Conservation (phyloP, 2,329 filamentous ascomycete species). For the Clarireedia hainanense region DNA sequence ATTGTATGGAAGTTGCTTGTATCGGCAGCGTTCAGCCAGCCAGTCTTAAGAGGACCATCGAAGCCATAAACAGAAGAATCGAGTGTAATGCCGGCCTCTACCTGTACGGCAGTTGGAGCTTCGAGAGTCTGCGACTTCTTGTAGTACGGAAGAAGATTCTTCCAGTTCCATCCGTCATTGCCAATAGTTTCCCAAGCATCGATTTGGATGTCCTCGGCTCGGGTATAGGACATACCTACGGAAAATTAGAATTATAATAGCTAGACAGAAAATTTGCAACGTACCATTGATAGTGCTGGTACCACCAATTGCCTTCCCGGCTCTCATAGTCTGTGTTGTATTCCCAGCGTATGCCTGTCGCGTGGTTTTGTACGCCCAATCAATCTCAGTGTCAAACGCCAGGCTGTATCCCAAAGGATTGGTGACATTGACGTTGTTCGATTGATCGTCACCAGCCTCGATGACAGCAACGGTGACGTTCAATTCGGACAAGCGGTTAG, state of each 20-base stretch:
- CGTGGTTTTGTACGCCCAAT: constrained; percentile 26
- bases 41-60: constrained; percentile 31
- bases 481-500: not conserved
- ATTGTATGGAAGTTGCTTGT: constrained; percentile 29
- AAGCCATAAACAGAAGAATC: constrained; percentile 31
- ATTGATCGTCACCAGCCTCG: constrained; percentile 8
- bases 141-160: constrained; percentile 25
- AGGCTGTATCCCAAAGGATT: constrained; percentile 8
- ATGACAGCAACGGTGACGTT: constrained; percentile 10
- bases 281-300: constrained; percentile 35
- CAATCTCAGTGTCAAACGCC: constrained; percentile 11
- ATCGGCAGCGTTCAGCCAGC: constrained; percentile 31
- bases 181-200: constrained; percentile 32
- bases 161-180: constrained; percentile 32
- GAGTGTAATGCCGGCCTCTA: constrained; percentile 31
- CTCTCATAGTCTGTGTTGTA: constrained; percentile 26
- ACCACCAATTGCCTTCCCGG: constrained; percentile 37
- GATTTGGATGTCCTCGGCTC: constrained; percentile 31
- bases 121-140: constrained; percentile 18
- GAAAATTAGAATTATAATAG: not conserved
- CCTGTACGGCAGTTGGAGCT: constrained; percentile 30
- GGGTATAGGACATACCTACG: constrained; percentile 32
- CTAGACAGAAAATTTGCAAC: constrained; percentile 25
- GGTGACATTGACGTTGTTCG: not conserved
- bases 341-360: constrained; percentile 28